Conservation (phyloP, 805 yeast species). For the Pichia thaimueangensis region DNA sequence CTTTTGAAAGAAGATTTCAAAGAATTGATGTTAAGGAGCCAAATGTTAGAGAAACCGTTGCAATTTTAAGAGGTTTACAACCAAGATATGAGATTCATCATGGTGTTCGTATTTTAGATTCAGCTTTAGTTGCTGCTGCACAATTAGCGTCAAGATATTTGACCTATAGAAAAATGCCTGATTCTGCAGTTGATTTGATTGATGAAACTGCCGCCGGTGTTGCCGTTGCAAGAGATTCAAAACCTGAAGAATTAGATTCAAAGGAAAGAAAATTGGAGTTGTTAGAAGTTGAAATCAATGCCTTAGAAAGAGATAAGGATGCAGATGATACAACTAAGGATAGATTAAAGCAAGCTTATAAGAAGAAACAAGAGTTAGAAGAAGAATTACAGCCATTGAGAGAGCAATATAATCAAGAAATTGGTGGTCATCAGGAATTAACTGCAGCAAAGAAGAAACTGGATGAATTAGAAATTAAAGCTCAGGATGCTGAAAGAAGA, state of each 20-base stretch:
- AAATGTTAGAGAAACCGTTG: constrained; percentile 85
- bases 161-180: constrained; percentile 93
- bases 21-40: constrained; percentile 95
- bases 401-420: constrained; percentile 79
- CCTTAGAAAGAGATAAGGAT: constrained; percentile 91
- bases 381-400: constrained; percentile 82
- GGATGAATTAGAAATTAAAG: constrained; percentile 89
- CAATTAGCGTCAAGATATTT: constrained; percentile 90
- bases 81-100: constrained; percentile 95
- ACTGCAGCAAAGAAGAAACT: constrained; percentile 83
- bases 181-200: constrained; percentile 91
- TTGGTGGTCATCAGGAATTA: constrained; percentile 85
- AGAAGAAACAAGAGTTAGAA: constrained; percentile 73
- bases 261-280: constrained; percentile 89
- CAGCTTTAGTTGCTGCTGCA: constrained; percentile 91
- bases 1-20: constrained; percentile 97
- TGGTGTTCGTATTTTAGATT: constrained; percentile 92
- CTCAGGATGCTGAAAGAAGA: constrained; percentile 94
- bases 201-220: constrained; percentile 97
- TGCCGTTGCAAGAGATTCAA: constrained; percentile 96
- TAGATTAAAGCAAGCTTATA: constrained; percentile 71
- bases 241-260: constrained; percentile 93
- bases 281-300: constrained; percentile 92
- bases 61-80: constrained; percentile 93
- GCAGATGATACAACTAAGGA: constrained; percentile 80